phyloP scores from a whole-genome alignment of 352 stramenopile species.

The Phytophthora syringae region DNA sequence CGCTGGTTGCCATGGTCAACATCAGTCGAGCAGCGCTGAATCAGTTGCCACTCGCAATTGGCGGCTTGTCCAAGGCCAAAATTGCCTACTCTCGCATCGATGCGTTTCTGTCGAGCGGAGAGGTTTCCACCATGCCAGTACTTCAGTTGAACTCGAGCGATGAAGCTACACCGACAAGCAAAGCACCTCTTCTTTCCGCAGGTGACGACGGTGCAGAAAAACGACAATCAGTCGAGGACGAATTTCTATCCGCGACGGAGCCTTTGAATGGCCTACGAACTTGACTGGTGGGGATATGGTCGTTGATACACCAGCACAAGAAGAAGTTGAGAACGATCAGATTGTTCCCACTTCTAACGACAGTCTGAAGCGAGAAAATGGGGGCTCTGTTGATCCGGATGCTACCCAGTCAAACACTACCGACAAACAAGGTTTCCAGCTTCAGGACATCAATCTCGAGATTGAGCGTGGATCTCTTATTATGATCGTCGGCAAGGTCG shows the following conservation, averaged over 20 bases:
- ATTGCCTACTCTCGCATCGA: slow-evolving; percentile 32
- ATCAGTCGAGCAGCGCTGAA: slow-evolving; percentile 33
- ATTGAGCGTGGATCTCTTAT: slow-evolving; percentile 59
- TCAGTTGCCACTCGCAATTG: slow-evolving; percentile 28
- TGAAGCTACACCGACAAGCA: background rate
- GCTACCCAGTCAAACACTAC: background rate
- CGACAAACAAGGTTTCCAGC: slow-evolving; percentile 17
- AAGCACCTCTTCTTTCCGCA: slow-evolving; percentile 3
- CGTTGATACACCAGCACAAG: slow-evolving; percentile 14
- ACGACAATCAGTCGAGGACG: slow-evolving; percentile 4
- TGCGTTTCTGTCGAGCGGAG: slow-evolving; percentile 24
- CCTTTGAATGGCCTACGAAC: slow-evolving; percentile 36
- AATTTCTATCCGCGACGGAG: slow-evolving; percentile 25
- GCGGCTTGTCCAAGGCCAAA: slow-evolving; percentile 33
- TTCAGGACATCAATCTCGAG: slow-evolving; percentile 55
- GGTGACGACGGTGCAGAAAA: background rate
- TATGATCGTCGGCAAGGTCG: slow-evolving; percentile 61
- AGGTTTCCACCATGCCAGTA: slow-evolving; percentile 3
- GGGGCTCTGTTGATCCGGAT: background rate
- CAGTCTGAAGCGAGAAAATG: background rate
- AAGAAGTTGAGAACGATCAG: background rate
- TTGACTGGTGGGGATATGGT: slow-evolving; percentile 20
- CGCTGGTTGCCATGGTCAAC: slow-evolving; percentile 40
- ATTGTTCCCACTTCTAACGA: background rate
- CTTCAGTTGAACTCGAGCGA: background rate